Conservation (phyloP, 345 rosid genomes). For the Euphorbia lathyris region DNA sequence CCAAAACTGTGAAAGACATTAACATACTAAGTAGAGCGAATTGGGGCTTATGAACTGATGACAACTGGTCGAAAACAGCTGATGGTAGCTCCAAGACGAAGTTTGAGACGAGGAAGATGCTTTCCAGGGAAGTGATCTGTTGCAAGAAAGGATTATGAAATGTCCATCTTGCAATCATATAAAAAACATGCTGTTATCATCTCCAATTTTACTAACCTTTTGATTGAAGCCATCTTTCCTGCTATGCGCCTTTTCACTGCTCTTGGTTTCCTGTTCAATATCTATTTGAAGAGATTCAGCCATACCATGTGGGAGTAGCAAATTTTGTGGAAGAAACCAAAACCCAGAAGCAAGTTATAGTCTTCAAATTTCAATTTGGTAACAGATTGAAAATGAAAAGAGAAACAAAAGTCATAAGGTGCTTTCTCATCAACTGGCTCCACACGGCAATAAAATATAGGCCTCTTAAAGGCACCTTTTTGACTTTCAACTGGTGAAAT, state of each 20-base stretch:
- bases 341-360: too few relatives aligned
- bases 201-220: not conserved
- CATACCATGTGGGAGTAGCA: not conserved
- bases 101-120: constrained; percentile 3
- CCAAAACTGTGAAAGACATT: constrained; percentile 5
- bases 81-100: constrained; percentile 14
- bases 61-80: constrained; percentile 16
- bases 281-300: not conserved
- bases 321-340: not conserved
- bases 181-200: not conserved
- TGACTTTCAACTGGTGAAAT: too few relatives aligned
- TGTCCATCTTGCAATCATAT: not conserved
- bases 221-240: not conserved
- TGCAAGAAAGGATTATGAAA: not conserved
- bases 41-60: constrained; percentile 1
- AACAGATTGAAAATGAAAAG: too few relatives aligned
- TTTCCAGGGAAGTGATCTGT: constrained; percentile 10
- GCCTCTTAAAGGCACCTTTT: too few relatives aligned
- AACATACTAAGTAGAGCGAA: constrained; percentile 15
- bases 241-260: not conserved
- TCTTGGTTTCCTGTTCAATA: not conserved
- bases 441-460: too few relatives aligned
- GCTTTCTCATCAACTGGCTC: too few relatives aligned
- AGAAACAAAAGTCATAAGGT: too few relatives aligned
- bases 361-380: too few relatives aligned